Evolutionary conservation across 768 basidiomycete genomes (phyloP).

Genomic region (Pleurotus eryngii): DNA sequence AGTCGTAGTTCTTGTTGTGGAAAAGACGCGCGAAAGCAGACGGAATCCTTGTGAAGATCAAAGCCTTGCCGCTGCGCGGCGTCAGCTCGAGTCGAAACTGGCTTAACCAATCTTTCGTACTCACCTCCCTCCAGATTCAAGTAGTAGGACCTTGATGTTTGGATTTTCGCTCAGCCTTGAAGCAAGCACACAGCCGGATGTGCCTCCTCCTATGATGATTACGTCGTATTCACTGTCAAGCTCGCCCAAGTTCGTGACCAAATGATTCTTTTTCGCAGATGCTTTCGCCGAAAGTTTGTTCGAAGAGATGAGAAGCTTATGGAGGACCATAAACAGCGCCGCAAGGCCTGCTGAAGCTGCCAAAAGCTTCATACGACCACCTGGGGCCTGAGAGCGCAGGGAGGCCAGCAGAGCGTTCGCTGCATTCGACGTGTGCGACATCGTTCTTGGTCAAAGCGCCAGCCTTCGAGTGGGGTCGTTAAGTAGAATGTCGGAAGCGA

Average conservation of each 20-base stretch:
- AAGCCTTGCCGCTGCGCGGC: conserved; percentile 37
- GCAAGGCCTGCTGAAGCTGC: conserved; percentile 9
- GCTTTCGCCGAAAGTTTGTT: not conserved
- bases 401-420: not conserved
- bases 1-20: conserved; percentile 47
- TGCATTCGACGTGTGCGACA: not conserved
- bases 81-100: not conserved
- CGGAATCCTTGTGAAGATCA: conserved; percentile 41
- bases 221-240: conserved; percentile 34
- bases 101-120: not conserved
- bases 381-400: not conserved
- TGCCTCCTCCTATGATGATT: conserved; percentile 59
- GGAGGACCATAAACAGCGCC: conserved; percentile 9
- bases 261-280: not conserved
- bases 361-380: not conserved
- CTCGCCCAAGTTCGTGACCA: conserved; percentile 19
- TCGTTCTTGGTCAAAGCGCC: too few relatives aligned
- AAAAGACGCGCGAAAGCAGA: conserved; percentile 34
- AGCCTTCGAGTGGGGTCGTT: too few relatives aligned
- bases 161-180: conserved; percentile 57
- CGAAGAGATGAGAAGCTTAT: not conserved
- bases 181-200: conserved; percentile 60
- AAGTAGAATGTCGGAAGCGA: too few relatives aligned
- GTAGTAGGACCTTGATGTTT: conserved; percentile 46
- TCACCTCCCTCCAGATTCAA: conserved; percentile 64